Evolutionary conservation across 495 filamentous ascomycete species (phyloP), one percentile per base, ranked within the genome.

Genomic region (Lophiotrema nucula): DNA sequence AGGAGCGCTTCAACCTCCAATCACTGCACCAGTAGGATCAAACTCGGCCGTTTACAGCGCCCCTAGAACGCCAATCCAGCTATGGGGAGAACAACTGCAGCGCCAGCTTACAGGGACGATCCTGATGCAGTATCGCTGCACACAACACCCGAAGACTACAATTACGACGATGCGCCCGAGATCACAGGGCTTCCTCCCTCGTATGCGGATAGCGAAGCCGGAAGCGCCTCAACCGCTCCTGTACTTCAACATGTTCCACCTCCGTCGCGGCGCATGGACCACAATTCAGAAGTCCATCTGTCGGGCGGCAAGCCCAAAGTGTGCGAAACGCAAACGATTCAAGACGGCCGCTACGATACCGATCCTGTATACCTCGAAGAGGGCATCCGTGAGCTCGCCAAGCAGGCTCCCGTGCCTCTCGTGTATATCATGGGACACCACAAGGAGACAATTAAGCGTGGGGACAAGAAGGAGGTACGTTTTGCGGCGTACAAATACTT

Each of bases 371-470:
- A 58, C 4, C 75, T 84, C 27, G 73, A 77, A 37, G 43, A 56
- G 0, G 72, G 77, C 56, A 71, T 84, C 47, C 61, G 60, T 4
- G 38, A 19, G 6, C 47, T 66, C 16, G 57, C 63, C 0, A n/a
- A 49, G 12, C 8, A 56, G 19, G 31, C 58, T n/a, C 63, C 63
- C 10, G 46, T 19, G 27, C 76, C 75, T 0, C 73, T 69, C 18
- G 66, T 81, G 13, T 72, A 73, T 22, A 64, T 84, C 11, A 60
- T 69, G 41, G 82, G 82, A 21, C 78, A 73, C 0, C 81, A 84
- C 65, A 67, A 56, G 33, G 72, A 81, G 65, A 77, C 71, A 2
- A 21, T 65, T 8, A 67, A 75, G 28, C 65, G 73, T 21, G 73
- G 75, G 45, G 74, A 75, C 46, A 77, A 79, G 51, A 73, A 76